Evolutionary conservation across 148 eudicot species (phyloP).

Genomic region (Silene latifolia): DNA sequence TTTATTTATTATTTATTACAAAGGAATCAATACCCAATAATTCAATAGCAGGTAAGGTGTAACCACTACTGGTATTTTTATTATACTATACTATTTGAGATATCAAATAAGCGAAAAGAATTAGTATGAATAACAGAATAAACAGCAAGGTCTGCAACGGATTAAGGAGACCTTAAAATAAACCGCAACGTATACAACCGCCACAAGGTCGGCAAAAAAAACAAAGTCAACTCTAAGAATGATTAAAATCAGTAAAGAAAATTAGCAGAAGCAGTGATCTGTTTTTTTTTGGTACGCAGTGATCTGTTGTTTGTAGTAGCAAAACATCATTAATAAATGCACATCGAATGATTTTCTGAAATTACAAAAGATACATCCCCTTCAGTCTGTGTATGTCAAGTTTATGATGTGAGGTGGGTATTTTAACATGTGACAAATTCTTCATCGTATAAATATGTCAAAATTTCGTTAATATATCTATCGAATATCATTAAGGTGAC

Average conservation of each 20-base stretch:
- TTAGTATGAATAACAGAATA: no score
- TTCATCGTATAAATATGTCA: no score
- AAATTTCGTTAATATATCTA: no score
- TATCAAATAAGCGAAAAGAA: background rate
- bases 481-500: background rate
- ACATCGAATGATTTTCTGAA: background rate
- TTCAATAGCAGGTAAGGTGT: background rate
- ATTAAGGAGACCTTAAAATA: background rate
- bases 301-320: background rate
- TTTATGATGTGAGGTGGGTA: no score
- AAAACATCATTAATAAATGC: no score
- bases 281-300: no score
- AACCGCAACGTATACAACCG: background rate
- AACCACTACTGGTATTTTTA: background rate
- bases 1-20: no score
- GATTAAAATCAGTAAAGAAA: background rate
- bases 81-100: background rate
- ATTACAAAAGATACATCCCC: background rate
- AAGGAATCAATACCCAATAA: background rate
- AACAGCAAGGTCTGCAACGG: background rate
- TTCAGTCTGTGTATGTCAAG: background rate
- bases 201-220: background rate
- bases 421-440: no score
- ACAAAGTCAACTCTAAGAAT: background rate
- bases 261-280: background rate